These are phyloP conservation scores for Berkeleyomyces rouxiae DNA, from an alignment of 2,329 filamentous ascomycete genomes.

Conservation along the genomic window DNA sequence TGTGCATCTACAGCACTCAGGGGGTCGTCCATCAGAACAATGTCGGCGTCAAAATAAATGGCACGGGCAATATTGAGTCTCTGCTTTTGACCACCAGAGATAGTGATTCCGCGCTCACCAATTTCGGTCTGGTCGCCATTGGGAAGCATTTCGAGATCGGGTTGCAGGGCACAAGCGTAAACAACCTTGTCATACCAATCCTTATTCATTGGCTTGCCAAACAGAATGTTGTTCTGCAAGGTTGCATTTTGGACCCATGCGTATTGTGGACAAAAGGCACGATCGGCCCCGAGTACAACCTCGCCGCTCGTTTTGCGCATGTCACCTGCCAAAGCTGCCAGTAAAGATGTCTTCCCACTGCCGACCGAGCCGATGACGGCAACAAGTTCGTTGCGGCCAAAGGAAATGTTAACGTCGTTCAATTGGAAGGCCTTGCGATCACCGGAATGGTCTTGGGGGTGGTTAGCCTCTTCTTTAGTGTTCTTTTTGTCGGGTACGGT, in stretches of 20 bases:
- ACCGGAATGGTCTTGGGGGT: slow-evolving; percentile 24
- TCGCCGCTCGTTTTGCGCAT: slow-evolving; percentile 72
- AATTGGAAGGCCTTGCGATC: slow-evolving; percentile 56
- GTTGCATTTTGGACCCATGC: slow-evolving; percentile 94
- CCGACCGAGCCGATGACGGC: slow-evolving; percentile 83
- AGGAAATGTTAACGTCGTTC: slow-evolving; percentile 46
- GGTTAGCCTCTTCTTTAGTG: slow-evolving; percentile 15
- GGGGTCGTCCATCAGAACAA: slow-evolving; percentile 54
- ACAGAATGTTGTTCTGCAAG: slow-evolving; percentile 76
- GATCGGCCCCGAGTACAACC: slow-evolving; percentile 57
- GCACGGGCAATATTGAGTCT: slow-evolving; percentile 81
- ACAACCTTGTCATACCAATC: slow-evolving; percentile 76
- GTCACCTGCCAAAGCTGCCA: slow-evolving; percentile 79
- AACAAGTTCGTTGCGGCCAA: slow-evolving; percentile 59
- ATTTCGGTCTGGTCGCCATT: slow-evolving; percentile 81
- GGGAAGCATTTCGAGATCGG: slow-evolving; percentile 86
- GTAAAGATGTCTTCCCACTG: slow-evolving; percentile 75
- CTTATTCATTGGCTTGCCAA: slow-evolving; percentile 61
- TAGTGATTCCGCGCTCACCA: slow-evolving; percentile 85
- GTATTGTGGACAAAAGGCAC: slow-evolving; percentile 90
- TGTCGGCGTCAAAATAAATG: slow-evolving; percentile 52
- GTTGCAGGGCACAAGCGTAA: slow-evolving; percentile 66
- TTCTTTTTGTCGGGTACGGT: slow-evolving; percentile 18
- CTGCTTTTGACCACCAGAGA: slow-evolving; percentile 91
- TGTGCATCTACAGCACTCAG: slow-evolving; percentile 54